These are phyloP conservation scores for Botryotinia narcissicola DNA, from an alignment of 2,329 filamentous ascomycete genomes.

Conservation along the genomic window DNA sequence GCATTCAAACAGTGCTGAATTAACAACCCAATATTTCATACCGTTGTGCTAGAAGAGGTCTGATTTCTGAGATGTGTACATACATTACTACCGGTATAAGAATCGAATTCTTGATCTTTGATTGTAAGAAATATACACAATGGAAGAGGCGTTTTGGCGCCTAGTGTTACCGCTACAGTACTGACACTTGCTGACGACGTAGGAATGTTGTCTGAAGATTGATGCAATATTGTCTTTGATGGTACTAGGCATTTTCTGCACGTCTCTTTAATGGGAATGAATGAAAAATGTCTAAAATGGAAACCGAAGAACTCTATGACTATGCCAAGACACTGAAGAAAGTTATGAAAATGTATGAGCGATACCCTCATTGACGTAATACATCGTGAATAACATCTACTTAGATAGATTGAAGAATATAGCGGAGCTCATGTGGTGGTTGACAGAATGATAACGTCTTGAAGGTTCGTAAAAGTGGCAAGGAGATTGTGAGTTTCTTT, in stretches of 20 bases:
- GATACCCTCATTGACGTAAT: background rate
- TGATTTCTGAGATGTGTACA: background rate
- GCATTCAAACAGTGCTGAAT: background rate
- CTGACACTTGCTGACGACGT: constrained; percentile 16
- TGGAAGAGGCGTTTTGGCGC: constrained; percentile 4
- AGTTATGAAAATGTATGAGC: background rate
- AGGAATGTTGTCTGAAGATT: constrained; percentile 2
- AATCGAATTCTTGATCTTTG: constrained; percentile 6
- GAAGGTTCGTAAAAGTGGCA: constrained; percentile 2
- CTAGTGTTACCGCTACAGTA: background rate
- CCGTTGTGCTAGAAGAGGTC: background rate
- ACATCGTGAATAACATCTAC: background rate
- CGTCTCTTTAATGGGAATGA: background rate
- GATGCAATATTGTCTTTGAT: background rate
- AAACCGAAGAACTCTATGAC: background rate
- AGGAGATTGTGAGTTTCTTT: background rate
- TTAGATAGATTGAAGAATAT: background rate
- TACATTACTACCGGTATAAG: constrained; percentile 2
- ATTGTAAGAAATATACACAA: background rate
- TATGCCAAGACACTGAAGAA: background rate
- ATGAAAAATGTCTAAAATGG: background rate
- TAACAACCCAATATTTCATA: background rate
- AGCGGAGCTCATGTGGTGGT: background rate
- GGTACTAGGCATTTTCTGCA: background rate
- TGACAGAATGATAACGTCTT: too few relatives aligned